Conservation (phyloP, 202 grass and related monocot genomes). For the Brachypodium distachyon region DNA sequence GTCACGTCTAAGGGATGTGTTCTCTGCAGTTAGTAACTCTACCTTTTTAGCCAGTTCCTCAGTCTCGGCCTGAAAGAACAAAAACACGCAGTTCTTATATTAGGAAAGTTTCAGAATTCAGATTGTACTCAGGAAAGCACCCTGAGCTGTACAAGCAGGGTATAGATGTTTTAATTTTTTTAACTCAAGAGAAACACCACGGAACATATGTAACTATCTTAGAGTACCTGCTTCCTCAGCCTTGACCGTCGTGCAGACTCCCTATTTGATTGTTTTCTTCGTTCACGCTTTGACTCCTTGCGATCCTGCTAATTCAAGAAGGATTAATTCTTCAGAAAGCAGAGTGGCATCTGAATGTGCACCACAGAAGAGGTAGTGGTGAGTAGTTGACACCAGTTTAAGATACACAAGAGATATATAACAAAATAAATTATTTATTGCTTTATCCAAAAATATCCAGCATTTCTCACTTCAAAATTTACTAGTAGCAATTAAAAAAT, state of each 20-base stretch:
- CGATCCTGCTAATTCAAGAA: constrained; percentile 47
- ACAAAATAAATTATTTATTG: background rate
- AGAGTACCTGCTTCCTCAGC: constrained; percentile 71
- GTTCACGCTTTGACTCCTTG: constrained; percentile 59
- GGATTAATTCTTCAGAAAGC: background rate
- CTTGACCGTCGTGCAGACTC: constrained; percentile 85
- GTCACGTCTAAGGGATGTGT: constrained; percentile 53
- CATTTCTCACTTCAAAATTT: background rate
- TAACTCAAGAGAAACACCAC: background rate
- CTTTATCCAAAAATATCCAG: background rate
- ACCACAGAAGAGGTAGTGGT: background rate
- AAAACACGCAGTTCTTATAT: background rate
- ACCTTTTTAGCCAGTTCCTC: constrained; percentile 57
- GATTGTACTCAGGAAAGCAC: background rate
- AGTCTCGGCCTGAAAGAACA: constrained; percentile 56
- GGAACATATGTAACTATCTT: background rate
- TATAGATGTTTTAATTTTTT: background rate
- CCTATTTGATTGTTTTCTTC: constrained; percentile 77
- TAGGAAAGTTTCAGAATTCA: background rate
- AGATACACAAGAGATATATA: background rate
- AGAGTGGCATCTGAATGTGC: background rate
- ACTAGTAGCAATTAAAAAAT: background rate
- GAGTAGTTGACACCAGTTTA: background rate
- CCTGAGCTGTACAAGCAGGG: background rate
- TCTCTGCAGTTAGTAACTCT: constrained; percentile 53